Percentiles rank a stretch among this genome's conserved stretches.
Conservation (phyloP, 1,139 yeast species). For the Yamadazyma aaseri region DNA sequence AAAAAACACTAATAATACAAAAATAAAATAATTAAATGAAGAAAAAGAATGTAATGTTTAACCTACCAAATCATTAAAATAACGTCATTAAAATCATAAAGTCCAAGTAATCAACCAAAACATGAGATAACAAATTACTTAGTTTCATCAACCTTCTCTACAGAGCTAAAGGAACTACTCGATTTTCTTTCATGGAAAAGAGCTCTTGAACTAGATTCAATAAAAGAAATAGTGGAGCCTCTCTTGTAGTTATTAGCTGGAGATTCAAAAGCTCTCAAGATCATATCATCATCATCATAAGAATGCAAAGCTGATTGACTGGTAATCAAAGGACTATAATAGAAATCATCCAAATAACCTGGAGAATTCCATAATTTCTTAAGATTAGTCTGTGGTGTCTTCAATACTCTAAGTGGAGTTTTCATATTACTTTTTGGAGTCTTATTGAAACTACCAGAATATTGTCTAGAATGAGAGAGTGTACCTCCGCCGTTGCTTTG, state of each 20-base stretch:
- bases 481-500: slow-evolving; percentile 1
- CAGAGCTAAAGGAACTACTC: slow-evolving; percentile 5
- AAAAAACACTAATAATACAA: slow-evolving; percentile 5
- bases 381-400: slow-evolving; percentile 46
- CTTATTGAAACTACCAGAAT: slow-evolving; percentile 7
- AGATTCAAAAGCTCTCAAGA: slow-evolving; percentile 43
- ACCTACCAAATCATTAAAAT: background rate
- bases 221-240: background rate
- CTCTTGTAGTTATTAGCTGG: slow-evolving; percentile 19
- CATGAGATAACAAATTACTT: too few species aligned
- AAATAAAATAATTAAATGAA: slow-evolving; percentile 1
- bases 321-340: slow-evolving; percentile 53
- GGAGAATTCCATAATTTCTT: slow-evolving; percentile 63
- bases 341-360: slow-evolving; percentile 63
- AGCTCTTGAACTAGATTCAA: slow-evolving; percentile 5
- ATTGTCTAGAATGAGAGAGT: slow-evolving; percentile 7
- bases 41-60: slow-evolving; percentile 3
- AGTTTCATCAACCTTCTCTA: slow-evolving; percentile 4
- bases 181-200: slow-evolving; percentile 7
- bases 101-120: too few species aligned
- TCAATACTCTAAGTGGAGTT: slow-evolving; percentile 41
- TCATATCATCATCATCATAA: slow-evolving; percentile 58
- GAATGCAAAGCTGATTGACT: slow-evolving; percentile 27
- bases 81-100: slow-evolving; percentile 1
- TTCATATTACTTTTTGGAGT: slow-evolving; percentile 25